These are phyloP conservation scores for Houttuynia cordata DNA, from an alignment of 164 flowering plant species.

Conservation along the genomic window DNA sequence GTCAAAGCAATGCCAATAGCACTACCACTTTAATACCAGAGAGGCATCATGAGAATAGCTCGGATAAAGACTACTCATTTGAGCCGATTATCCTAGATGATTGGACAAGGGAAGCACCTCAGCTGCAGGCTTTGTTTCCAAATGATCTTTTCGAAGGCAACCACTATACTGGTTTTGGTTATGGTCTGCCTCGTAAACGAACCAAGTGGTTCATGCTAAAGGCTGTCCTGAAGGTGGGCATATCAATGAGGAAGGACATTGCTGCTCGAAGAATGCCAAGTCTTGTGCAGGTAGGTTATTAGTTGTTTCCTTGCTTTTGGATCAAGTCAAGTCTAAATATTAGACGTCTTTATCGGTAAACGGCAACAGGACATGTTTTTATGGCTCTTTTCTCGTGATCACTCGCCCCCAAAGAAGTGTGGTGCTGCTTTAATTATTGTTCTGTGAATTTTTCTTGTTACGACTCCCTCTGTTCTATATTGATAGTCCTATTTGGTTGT, in stretches of 20 bases:
- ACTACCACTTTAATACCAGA: constrained; percentile 2
- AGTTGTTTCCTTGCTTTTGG: not conserved
- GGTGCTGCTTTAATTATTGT: too few relatives aligned
- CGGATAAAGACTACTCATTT: constrained; percentile 8
- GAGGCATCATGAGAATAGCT: constrained; percentile 10
- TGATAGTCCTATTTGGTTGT: too few relatives aligned
- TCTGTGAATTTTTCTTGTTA: too few relatives aligned
- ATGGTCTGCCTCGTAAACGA: constrained; percentile 12
- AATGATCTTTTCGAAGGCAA: constrained; percentile 2
- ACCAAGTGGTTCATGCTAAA: constrained; percentile 41
- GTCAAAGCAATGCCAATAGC: not conserved
- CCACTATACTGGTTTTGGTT: constrained; percentile 10
- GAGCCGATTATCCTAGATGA: not conserved
- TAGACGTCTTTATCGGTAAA: too few relatives aligned
- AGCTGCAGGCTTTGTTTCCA: constrained; percentile 14
- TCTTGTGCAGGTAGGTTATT: constrained; percentile 3
- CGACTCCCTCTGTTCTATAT: too few relatives aligned
- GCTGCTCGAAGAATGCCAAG: constrained; percentile 30
- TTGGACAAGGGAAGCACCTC: constrained; percentile 2
- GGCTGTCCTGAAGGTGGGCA: constrained; percentile 36
- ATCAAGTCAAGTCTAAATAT: too few relatives aligned
- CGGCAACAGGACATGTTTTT: too few relatives aligned
- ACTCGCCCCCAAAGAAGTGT: too few relatives aligned
- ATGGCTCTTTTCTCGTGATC: too few relatives aligned
- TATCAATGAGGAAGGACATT: constrained; percentile 15